Evolutionary conservation across 2,329 filamentous ascomycete species (phyloP), one percentile per base, ranked within the genome.

Genomic region (Amylocarpus encephaloides): DNA sequence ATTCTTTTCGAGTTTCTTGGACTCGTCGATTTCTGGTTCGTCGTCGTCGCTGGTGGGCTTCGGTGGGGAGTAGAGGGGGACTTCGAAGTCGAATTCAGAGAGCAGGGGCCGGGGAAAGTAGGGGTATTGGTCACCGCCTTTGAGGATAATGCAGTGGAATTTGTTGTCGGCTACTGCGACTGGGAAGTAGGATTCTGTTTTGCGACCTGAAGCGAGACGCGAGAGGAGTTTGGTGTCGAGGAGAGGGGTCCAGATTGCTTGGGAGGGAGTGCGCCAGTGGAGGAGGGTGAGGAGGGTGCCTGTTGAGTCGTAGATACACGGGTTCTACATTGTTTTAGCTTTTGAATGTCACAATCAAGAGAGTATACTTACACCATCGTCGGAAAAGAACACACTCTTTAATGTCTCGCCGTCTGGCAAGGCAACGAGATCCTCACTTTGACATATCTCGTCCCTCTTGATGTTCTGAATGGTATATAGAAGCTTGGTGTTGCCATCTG

Each of bases 111-210:
- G 83, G 10, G 89, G 93, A 71, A 92, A 97, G 72, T 93, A 96
- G 0, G 92, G 91, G 64, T 96, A 88, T 64, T 85, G 80, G 65
- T 98, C 93, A 33, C 86, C 87, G 55, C 93, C 93, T 71, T 98
- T 98, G 64, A 98, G 83, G 62, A 98, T 97, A 70, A 98, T 96
- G 72, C 94, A 98, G 75, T 97, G 92, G 69, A 98, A 98, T 64
- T 86, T 92, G 63, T 86, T 79, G 61, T 91, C 83, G 2, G 92
- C 89, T 1, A 97, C 91, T 1, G 93, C 93, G 30, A 98, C 88
- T 1, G 93, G 93, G 79, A 91, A 98, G 73, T 98, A 98, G 0
- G 77, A 80, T 70, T 98, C 93, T 57, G 86, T 79, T 68, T 95
- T 96, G 51, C 85, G 83, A 22, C 93, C 93, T 2, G 82, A 83